Percentiles rank a stretch among this genome's conserved stretches.
Evolutionary conservation across 345 rosid species (phyloP).

Genomic region (Reutealis trisperma): DNA sequence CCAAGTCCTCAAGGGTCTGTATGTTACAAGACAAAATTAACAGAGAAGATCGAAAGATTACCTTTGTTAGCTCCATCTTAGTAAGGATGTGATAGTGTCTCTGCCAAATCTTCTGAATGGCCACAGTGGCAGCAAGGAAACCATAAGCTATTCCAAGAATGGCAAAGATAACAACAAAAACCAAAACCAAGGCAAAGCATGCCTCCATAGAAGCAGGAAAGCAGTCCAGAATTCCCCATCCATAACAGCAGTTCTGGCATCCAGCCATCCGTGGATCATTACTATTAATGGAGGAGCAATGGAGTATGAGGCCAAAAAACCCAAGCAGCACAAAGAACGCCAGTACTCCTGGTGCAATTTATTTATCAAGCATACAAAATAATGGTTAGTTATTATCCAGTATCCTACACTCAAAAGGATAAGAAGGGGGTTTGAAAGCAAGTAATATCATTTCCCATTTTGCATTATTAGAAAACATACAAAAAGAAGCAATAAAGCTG

Average conservation of each 20-base stretch:
- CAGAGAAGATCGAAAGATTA: slow-evolving; percentile 16
- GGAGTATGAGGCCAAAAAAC: slow-evolving; percentile 79
- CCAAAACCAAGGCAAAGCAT: slow-evolving; percentile 75
- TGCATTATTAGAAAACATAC: background rate
- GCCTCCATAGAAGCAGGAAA: slow-evolving; percentile 99
- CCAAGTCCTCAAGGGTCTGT: background rate
- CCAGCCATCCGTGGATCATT: slow-evolving; percentile 91
- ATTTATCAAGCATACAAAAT: slow-evolving; percentile 11
- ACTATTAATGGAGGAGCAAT: slow-evolving; percentile 75
- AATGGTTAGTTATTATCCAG: background rate
- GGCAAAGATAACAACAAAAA: slow-evolving; percentile 86
- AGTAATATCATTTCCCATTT: background rate
- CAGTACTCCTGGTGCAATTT: slow-evolving; percentile 60
- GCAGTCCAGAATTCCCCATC: slow-evolving; percentile 95
- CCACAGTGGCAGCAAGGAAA: slow-evolving; percentile 93
- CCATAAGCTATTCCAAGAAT: slow-evolving; percentile 93
- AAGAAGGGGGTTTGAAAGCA: background rate
- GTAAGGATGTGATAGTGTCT: slow-evolving; percentile 91
- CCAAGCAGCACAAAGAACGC: slow-evolving; percentile 90
- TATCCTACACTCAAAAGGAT: background rate
- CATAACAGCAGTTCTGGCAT: slow-evolving; percentile 95
- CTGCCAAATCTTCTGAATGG: slow-evolving; percentile 95
- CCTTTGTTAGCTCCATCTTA: slow-evolving; percentile 87
- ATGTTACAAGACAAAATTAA: background rate
- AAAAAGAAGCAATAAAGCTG: background rate